phyloP scores from a whole-genome alignment of 805 yeast genomes.

The Monosporozyma solicola region DNA sequence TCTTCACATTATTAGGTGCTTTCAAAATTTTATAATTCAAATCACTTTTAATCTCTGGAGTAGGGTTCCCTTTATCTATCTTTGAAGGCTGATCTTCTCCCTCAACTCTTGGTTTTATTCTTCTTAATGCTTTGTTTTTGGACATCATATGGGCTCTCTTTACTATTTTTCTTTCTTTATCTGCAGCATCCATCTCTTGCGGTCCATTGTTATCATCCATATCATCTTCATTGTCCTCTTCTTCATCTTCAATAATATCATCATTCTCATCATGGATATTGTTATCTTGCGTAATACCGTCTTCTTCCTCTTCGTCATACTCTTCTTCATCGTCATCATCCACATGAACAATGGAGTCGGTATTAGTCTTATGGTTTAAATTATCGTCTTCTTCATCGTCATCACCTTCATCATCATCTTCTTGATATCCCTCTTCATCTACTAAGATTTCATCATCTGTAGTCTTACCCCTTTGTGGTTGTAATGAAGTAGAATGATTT shows the following conservation, averaged over 20 bases:
- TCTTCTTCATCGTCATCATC: slow-evolving; percentile 3
- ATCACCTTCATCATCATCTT: slow-evolving; percentile 13
- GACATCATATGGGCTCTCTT: not conserved
- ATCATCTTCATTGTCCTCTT: slow-evolving; percentile 6
- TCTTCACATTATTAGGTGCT: slow-evolving; percentile 29
- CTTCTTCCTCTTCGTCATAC: slow-evolving; percentile 3
- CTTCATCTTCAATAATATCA: slow-evolving; percentile 3
- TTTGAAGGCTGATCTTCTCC: not conserved
- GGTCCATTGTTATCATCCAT: slow-evolving; percentile 6
- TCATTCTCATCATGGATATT: not conserved
- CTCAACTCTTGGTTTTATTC: not conserved
- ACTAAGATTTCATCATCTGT: not conserved
- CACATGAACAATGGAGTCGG: slow-evolving; percentile 1
- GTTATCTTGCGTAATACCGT: not conserved
- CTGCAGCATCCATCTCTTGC: slow-evolving; percentile 3
- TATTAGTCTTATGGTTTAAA: not conserved
- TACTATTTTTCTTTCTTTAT: not conserved
- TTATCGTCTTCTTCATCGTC: slow-evolving; percentile 1
- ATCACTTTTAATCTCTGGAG: slow-evolving; percentile 1
- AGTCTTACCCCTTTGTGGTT: not conserved
- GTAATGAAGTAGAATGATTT: not conserved
- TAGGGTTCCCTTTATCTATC: not conserved
- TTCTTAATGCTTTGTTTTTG: not conserved
- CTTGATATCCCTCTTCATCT: slow-evolving; percentile 15
- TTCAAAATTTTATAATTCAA: slow-evolving; percentile 24